Conservation (phyloP, 2,329 filamentous ascomycete species). For the Xylaria hypoxylon region DNA sequence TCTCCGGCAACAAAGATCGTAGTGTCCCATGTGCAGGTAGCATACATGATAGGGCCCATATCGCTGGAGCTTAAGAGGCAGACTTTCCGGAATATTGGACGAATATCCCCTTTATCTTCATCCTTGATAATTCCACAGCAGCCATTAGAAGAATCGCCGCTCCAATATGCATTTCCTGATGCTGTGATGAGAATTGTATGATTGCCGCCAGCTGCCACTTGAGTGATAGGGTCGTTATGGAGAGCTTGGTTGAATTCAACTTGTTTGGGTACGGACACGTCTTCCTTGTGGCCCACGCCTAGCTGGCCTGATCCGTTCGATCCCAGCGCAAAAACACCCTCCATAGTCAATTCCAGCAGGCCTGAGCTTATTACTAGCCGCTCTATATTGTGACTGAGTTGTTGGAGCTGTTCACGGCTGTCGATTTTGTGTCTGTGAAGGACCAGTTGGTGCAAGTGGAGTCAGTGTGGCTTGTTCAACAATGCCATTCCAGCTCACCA, state of each 20-base stretch:
- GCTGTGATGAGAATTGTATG: slow-evolving; percentile 81
- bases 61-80: slow-evolving; percentile 51
- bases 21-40: slow-evolving; percentile 84
- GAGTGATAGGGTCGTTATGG: slow-evolving; percentile 52
- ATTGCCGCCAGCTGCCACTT: slow-evolving; percentile 78
- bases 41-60: slow-evolving; percentile 52
- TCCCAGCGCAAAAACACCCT: slow-evolving; percentile 74
- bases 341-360: slow-evolving; percentile 52
- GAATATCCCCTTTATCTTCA: slow-evolving; percentile 44
- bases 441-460: neutral
- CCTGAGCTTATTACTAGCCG: neutral
- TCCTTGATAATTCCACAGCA: slow-evolving; percentile 62
- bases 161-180: slow-evolving; percentile 70
- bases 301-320: slow-evolving; percentile 82
- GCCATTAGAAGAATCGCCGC: slow-evolving; percentile 69
- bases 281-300: slow-evolving; percentile 76
- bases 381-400: neutral
- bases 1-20: slow-evolving; percentile 70
- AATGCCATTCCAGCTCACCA: neutral
- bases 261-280: slow-evolving; percentile 74
- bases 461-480: slow-evolving; percentile 10
- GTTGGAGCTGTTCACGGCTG: too few relatives aligned
- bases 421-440: neutral
- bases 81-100: slow-evolving; percentile 56
- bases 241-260: slow-evolving; percentile 65